These are phyloP conservation scores for Ceratocystis destructans DNA, from an alignment of 2,329 filamentous ascomycete species.

Conservation along the genomic window DNA sequence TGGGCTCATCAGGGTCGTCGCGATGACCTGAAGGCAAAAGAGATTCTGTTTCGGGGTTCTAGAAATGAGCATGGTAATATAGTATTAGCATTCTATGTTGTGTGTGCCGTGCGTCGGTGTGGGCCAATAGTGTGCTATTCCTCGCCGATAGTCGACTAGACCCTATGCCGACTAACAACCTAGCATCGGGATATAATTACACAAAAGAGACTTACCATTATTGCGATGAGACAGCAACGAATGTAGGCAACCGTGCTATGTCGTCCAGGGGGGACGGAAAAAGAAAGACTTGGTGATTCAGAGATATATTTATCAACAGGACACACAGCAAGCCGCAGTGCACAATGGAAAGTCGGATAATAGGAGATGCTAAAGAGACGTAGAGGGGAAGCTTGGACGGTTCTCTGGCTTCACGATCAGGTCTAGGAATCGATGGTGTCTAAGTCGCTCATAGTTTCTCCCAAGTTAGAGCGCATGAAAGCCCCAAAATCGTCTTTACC, in stretches of 20 bases:
- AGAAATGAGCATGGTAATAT: neutral
- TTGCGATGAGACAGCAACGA: slow-evolving; percentile 1
- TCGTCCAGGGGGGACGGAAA: neutral
- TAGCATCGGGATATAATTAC: neutral
- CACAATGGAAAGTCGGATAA: neutral
- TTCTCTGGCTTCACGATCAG: slow-evolving; percentile 2
- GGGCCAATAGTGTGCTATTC: too few species aligned
- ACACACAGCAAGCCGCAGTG: neutral
- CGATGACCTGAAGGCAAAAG: slow-evolving; percentile 26
- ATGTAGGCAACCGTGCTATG: neutral
- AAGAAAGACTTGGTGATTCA: neutral
- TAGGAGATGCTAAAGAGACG: too few species aligned
- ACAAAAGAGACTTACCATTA: slow-evolving; percentile 17
- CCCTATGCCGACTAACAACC: neutral
- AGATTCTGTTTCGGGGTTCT: slow-evolving; percentile 21
- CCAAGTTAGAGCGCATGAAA: too few species aligned
- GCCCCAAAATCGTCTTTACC: too few species aligned
- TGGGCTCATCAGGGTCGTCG: slow-evolving; percentile 24
- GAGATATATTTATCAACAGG: neutral
- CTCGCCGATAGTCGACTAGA: neutral
- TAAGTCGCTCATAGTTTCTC: neutral
- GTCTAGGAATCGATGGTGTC: neutral
- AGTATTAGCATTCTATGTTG: neutral
- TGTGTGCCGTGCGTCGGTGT: neutral
- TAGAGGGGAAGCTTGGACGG: neutral